Evolutionary conservation across 2,329 filamentous ascomycete genomes (phyloP).

Genomic region (Colletotrichum sp.): DNA sequence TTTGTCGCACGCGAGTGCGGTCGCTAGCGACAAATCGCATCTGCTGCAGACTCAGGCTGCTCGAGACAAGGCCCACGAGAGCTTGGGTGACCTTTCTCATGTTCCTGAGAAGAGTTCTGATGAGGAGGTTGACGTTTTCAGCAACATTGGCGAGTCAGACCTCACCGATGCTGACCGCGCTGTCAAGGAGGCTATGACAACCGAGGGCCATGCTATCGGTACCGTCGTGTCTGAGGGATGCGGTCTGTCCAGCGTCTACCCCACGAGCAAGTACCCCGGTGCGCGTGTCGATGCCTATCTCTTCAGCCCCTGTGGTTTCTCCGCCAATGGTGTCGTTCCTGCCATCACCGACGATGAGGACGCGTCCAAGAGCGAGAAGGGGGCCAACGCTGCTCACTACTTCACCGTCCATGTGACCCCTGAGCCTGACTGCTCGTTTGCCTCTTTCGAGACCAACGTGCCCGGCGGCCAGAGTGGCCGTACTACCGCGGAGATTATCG

Average conservation of each 20-base stretch:
- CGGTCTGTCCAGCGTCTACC: constrained; percentile 88
- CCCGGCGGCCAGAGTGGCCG: constrained; percentile 86
- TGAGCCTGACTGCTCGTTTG: constrained; percentile 95
- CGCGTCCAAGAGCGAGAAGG: constrained; percentile 27
- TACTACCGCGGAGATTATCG: constrained; percentile 86
- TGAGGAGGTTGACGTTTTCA: constrained; percentile 80
- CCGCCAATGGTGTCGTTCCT: constrained; percentile 93
- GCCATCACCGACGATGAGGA: constrained; percentile 64
- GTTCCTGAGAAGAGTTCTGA: constrained; percentile 32
- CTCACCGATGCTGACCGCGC: constrained; percentile 61
- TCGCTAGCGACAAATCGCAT: constrained; percentile 77
- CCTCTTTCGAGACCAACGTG: constrained; percentile 98
- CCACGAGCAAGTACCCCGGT: constrained; percentile 85
- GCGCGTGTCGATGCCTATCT: constrained; percentile 94
- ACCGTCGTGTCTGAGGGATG: constrained; percentile 90
- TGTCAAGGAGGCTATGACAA: constrained; percentile 77
- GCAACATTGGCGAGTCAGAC: constrained; percentile 61
- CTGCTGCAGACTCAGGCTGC: constrained; percentile 69
- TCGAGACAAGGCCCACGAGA: constrained; percentile 62
- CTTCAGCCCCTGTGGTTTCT: constrained; percentile 96
- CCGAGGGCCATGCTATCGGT: constrained; percentile 91
- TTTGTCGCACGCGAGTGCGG: constrained; percentile 77
- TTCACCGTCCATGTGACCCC: constrained; percentile 99
- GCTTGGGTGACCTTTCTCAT: constrained; percentile 62
- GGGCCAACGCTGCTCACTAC: constrained; percentile 74